Evolutionary conservation across 1,284 basidiomycete genomes (phyloP).

Genomic region (Agaricales sp.): DNA sequence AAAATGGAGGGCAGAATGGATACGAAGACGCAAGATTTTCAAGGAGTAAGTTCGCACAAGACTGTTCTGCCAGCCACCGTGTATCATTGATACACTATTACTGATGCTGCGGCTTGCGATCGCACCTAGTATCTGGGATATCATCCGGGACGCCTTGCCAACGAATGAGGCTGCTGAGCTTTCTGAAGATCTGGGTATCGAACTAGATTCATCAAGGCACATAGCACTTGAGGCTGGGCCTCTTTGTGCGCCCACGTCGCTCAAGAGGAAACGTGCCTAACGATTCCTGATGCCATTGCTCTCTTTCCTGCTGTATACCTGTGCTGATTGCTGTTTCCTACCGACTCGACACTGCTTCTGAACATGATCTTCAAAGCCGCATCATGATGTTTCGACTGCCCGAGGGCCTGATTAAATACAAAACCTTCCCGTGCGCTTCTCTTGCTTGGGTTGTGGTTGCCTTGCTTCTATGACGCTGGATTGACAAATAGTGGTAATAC

Average conservation of each 20-base stretch:
- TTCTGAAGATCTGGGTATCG: slow-evolving; percentile 66
- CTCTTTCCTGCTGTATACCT: too few relatives aligned
- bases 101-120: not conserved
- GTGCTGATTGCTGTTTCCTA: too few relatives aligned
- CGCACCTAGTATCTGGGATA: slow-evolving; percentile 62
- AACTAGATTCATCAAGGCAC: slow-evolving; percentile 63
- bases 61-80: not conserved
- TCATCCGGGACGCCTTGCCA: slow-evolving; percentile 54
- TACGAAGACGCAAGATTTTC: slow-evolving; percentile 56
- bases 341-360: too few relatives aligned
- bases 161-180: slow-evolving; percentile 53
- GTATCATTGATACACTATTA: slow-evolving; percentile 6
- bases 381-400: too few relatives aligned
- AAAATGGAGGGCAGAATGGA: slow-evolving; percentile 67
- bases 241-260: slow-evolving; percentile 28
- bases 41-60: slow-evolving; percentile 50
- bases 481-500: too few relatives aligned
- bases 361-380: too few relatives aligned
- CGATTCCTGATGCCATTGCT: not conserved
- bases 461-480: too few relatives aligned
- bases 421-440: too few relatives aligned
- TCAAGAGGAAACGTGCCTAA: slow-evolving; percentile 31
- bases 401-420: too few relatives aligned
- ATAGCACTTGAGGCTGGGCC: slow-evolving; percentile 38
- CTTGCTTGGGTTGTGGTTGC: too few relatives aligned